These are phyloP conservation scores for Eleusine coracana DNA, from an alignment of 176 grass and related monocot genomes.

Conservation along the genomic window DNA sequence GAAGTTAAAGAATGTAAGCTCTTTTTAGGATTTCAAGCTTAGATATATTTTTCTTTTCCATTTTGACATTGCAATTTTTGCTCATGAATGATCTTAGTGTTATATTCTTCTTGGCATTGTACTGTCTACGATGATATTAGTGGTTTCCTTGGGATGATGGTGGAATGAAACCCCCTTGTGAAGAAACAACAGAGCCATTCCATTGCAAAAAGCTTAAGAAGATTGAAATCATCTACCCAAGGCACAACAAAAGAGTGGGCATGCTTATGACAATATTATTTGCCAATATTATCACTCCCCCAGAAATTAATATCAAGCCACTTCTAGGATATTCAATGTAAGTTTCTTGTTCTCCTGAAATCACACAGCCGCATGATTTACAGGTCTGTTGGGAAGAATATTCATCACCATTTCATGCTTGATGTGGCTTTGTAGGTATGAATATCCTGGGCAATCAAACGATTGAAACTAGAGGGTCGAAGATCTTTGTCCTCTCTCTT, in stretches of 20 bases:
- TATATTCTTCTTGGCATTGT: not conserved
- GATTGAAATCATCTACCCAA: not conserved
- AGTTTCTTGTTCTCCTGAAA: conserved; percentile 6
- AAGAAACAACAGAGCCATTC: not conserved
- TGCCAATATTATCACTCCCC: not conserved
- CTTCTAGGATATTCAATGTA: not conserved
- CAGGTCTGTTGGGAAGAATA: not conserved
- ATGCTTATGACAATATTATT: not conserved
- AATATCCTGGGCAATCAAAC: not conserved
- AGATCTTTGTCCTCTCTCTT: not conserved
- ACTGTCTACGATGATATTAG: not conserved
- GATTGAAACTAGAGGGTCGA: not conserved
- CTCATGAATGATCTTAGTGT: not conserved
- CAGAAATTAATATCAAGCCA: conserved; percentile 9
- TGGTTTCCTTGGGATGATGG: not conserved
- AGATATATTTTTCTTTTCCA: not conserved
- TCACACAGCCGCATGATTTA: not conserved
- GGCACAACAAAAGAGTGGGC: not conserved
- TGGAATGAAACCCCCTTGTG: not conserved
- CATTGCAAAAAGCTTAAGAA: conserved; percentile 12
- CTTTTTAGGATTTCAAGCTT: not conserved
- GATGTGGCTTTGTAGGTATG: not conserved
- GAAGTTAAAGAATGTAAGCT: not conserved
- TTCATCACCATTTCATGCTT: not conserved
- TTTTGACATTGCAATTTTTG: not conserved